Percentiles rank a stretch among this genome's conserved stretches.
These are phyloP conservation scores for Rhizopogon vinicolor DNA, from an alignment of 768 basidiomycete genomes.

Conservation along the genomic window DNA sequence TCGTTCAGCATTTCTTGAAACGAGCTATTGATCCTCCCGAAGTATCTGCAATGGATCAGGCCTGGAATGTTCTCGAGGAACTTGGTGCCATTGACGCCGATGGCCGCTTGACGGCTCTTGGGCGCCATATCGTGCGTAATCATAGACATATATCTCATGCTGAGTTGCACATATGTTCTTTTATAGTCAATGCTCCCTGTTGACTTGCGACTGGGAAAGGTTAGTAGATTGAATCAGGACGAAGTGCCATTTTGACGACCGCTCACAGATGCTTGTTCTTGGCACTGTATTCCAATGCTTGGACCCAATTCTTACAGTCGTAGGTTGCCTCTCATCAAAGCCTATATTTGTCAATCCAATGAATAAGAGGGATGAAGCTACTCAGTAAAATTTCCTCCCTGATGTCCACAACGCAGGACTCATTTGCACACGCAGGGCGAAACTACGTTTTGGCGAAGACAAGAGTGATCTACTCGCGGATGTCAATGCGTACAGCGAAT, in stretches of 20 bases:
- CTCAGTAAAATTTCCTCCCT: slow-evolving; percentile 40
- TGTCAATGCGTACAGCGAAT: slow-evolving; percentile 68
- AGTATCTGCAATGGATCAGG: slow-evolving; percentile 66
- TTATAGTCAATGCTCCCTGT: slow-evolving; percentile 76
- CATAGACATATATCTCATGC: background rate
- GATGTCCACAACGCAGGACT: background rate
- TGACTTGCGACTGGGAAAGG: slow-evolving; percentile 85
- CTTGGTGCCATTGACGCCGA: slow-evolving; percentile 70
- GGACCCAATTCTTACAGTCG: slow-evolving; percentile 76
- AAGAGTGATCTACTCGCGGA: slow-evolving; percentile 88
- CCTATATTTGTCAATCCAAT: slow-evolving; percentile 79
- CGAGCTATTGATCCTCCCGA: slow-evolving; percentile 85
- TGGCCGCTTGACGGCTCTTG: slow-evolving; percentile 73
- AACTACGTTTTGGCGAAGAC: slow-evolving; percentile 59
- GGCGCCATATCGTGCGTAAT: slow-evolving; percentile 63
- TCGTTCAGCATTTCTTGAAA: slow-evolving; percentile 50
- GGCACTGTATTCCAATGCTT: slow-evolving; percentile 82
- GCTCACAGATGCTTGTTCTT: slow-evolving; percentile 77
- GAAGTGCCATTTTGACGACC: slow-evolving; percentile 1
- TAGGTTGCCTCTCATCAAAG: slow-evolving; percentile 81
- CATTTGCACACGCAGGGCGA: slow-evolving; percentile 46
- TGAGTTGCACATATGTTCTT: slow-evolving; percentile 2
- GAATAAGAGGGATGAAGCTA: slow-evolving; percentile 80
- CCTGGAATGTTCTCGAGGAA: slow-evolving; percentile 68
- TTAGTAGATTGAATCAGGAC: slow-evolving; percentile 16